Evolutionary conservation across 2,329 filamentous ascomycete species (phyloP), one percentile per base, ranked within the genome.

Genomic region (Apiospora arundinis): DNA sequence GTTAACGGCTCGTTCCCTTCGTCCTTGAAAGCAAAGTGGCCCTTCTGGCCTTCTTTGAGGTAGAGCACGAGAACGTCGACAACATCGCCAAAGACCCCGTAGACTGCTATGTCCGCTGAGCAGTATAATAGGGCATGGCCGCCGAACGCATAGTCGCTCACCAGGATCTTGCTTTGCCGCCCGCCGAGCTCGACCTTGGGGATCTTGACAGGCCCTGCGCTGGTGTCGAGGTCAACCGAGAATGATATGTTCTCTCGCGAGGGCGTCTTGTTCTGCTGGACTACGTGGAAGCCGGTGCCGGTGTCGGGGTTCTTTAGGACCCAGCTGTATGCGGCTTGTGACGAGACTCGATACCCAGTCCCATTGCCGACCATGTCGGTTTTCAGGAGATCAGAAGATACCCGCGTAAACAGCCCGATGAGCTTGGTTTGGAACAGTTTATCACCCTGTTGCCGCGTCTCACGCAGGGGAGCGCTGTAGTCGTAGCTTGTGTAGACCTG

Each of bases 381-480:
- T 70, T 87, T 84, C 21, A 87, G 77, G 6, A 89, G 80, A 68
- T 85, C 87, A 1, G 79, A 78, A 0, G 86, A 87, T 4, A 88
- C 85, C 37, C 86, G 81, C 4, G 87, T 87, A 72, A 90, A 90
- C 1, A 90, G 76, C 0, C 83, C 85, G 52, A 89, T 80, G 7
- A 89, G 80, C 73, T 90, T 89, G 18, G 85, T 87, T 74, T 89
- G 85, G 52, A 84, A 86, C 49, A 88, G 80, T 72, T 89, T 89
- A 67, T 85, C 81, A 70, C 84, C 82, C 45, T 89, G 82, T 71
- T 88, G 83, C 4, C 88, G 82, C 4, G 86, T 89, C 76, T 90
- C 88, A 23, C 86, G 80, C 7, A 90, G 78, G 0, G 87, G 86
- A 0, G 87, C 86, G 11, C 82, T 81, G 37, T 84, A 84, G 72